A percentile compares a stretch with the other conserved stretches of the same genome.
Conservation (phyloP, 257 asterid genomes). For the Solanum rostratum region DNA sequence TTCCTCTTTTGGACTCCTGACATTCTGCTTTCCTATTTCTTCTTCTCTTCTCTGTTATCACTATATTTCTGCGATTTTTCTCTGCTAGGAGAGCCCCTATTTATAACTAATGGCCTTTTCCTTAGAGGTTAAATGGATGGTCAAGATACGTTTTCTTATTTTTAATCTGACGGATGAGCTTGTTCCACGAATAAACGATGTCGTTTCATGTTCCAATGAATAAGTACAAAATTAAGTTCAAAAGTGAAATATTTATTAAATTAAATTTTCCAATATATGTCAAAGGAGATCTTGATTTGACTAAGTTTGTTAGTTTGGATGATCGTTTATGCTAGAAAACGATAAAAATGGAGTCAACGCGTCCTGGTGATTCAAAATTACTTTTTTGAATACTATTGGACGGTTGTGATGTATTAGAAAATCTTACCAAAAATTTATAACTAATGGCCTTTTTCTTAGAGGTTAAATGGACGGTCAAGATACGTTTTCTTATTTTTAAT, state of each 20-base stretch:
- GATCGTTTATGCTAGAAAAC: no score
- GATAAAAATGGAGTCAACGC: no score
- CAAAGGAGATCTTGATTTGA: no score
- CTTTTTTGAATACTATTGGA: no score
- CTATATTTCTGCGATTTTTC: neutral
- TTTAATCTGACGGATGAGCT: neutral
- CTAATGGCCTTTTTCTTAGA: neutral
- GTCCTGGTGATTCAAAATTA: no score
- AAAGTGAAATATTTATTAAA: no score
- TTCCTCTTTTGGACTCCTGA: conserved; percentile 12
- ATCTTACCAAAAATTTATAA: no score
- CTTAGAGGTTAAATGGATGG: neutral
- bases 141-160: neutral
- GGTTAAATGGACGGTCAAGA: neutral
- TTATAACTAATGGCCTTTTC: neutral
- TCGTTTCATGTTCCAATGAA: neutral
- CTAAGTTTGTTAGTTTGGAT: no score
- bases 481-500: neutral
- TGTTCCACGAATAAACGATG: neutral
- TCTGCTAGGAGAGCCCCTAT: neutral
- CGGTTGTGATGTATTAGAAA: no score
- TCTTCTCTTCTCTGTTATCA: neutral
- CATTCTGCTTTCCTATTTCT: neutral
- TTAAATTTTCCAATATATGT: no score
- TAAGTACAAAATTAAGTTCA: no score